Evolutionary conservation across 2,329 filamentous ascomycete species (phyloP).

Genomic region (Westerdykella ornata): DNA sequence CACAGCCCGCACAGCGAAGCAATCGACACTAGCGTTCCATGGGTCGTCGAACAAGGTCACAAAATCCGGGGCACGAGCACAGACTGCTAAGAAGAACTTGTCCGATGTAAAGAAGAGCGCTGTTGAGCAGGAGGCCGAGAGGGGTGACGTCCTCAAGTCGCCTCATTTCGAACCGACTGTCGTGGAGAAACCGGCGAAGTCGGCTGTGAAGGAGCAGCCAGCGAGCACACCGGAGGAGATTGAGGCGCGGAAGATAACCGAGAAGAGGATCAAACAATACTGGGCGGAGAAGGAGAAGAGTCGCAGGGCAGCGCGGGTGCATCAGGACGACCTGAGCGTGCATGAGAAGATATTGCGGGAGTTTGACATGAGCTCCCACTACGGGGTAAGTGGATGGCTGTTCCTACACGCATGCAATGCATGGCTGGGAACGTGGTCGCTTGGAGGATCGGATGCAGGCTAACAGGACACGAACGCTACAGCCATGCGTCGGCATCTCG

Average conservation of each 20-base stretch:
- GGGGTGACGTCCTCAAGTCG: constrained; percentile 7
- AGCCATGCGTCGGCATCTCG: constrained; percentile 84
- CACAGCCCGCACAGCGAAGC: constrained; percentile 41
- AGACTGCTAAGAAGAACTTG: constrained; percentile 37
- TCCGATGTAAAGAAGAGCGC: constrained; percentile 27
- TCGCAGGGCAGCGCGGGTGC: constrained; percentile 63
- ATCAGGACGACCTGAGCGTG: constrained; percentile 64
- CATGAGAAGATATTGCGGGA: constrained; percentile 84
- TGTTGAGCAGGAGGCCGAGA: constrained; percentile 9
- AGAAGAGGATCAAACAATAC: constrained; percentile 66
- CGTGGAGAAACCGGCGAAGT: constrained; percentile 22
- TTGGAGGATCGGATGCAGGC: constrained; percentile 1
- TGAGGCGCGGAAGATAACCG: constrained; percentile 58
- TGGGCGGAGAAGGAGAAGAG: constrained; percentile 67
- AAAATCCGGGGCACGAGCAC: constrained; percentile 44
- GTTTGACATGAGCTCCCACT: constrained; percentile 88
- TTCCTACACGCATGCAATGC: not conserved
- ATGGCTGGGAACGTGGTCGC: not conserved
- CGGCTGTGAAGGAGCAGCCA: constrained; percentile 11
- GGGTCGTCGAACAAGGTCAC: constrained; percentile 51
- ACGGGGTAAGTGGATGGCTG: constrained; percentile 61
- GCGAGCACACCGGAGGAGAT: constrained; percentile 41
- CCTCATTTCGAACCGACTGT: constrained; percentile 30
- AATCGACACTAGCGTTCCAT: constrained; percentile 59
- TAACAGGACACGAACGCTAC: constrained; percentile 12